These are phyloP conservation scores for Dryas octopetala DNA, from an alignment of 306 rosid species.

Conservation along the genomic window DNA sequence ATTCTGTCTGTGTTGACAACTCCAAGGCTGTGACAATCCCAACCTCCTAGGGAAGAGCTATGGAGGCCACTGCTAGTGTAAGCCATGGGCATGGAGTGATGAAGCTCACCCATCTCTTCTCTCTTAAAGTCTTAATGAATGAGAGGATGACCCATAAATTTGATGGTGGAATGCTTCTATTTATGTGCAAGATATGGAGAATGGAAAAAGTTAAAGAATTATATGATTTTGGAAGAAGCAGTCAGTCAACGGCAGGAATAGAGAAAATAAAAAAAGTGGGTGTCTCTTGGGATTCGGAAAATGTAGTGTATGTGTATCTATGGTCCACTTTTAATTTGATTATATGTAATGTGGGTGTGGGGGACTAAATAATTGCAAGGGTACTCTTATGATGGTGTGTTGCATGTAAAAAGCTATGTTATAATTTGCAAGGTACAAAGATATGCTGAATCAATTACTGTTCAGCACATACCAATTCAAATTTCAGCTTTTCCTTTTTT, in stretches of 20 bases:
- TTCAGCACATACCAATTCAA: conserved; percentile 61
- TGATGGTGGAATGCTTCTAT: conserved; percentile 42
- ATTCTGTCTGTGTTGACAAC: conserved; percentile 57
- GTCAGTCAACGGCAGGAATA: conserved; percentile 67
- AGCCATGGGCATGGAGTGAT: conserved; percentile 50
- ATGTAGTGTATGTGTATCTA: conserved; percentile 18
- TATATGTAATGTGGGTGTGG: conserved; percentile 40
- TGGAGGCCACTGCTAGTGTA: conserved; percentile 43
- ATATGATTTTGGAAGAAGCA: conserved; percentile 37
- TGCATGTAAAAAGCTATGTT: conserved; percentile 34
- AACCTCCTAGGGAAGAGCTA: conserved; percentile 53
- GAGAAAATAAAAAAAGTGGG: conserved; percentile 36
- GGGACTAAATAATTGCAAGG: conserved; percentile 89
- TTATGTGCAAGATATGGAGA: conserved; percentile 35
- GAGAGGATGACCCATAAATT: conserved; percentile 18
- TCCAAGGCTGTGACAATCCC: conserved; percentile 69
- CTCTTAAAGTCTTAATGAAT: conserved; percentile 6
- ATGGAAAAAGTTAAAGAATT: conserved; percentile 21
- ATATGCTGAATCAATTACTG: conserved; percentile 24
- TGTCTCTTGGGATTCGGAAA: conserved; percentile 82
- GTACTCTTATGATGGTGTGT: conserved; percentile 50
- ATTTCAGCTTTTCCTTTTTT: conserved; percentile 86
- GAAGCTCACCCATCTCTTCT: conserved; percentile 56
- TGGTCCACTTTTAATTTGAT: conserved; percentile 29
- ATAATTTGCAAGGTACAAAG: conserved; percentile 33